These are phyloP conservation scores for Salisapilia sapeloensis DNA, from an alignment of 352 stramenopile species.

Conservation along the genomic window DNA sequence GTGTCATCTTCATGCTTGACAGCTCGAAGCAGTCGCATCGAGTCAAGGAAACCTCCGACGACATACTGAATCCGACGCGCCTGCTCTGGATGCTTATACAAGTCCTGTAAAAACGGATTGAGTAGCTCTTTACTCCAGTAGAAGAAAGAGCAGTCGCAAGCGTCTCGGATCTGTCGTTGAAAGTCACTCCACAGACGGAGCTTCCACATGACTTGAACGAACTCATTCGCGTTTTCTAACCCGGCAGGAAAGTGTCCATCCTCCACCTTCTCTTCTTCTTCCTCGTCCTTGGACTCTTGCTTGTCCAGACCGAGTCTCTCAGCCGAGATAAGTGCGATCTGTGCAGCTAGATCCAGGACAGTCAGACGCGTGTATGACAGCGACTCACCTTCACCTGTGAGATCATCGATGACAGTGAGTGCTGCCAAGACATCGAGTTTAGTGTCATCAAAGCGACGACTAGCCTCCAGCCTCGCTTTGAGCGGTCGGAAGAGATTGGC, in stretches of 20 bases:
- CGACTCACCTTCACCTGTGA: conserved; percentile 59
- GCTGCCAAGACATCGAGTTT: conserved; percentile 72
- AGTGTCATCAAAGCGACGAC: conserved; percentile 76
- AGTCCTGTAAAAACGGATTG: conserved; percentile 63
- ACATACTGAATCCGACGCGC: conserved; percentile 75
- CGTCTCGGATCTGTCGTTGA: conserved; percentile 66
- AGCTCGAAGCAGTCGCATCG: conserved; percentile 50
- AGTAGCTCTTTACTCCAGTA: conserved; percentile 87
- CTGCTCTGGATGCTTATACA: conserved; percentile 70
- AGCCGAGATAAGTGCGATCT: conserved; percentile 62
- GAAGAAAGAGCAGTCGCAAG: conserved; percentile 86
- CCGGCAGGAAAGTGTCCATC: conserved; percentile 16
- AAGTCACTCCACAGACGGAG: conserved; percentile 78
- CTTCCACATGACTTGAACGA: conserved; percentile 72
- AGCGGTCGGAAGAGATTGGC: conserved; percentile 69
- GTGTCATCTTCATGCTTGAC: conserved; percentile 67
- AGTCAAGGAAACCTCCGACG: conserved; percentile 60
- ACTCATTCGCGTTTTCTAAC: conserved; percentile 48
- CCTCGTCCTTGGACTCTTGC: too few species aligned
- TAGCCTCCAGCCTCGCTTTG: conserved; percentile 69
- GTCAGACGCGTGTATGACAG: conserved; percentile 77
- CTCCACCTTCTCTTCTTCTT: too few species aligned
- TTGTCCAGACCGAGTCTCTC: conserved; percentile 8
- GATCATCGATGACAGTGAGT: conserved; percentile 74
- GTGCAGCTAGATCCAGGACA: conserved; percentile 57